These are phyloP conservation scores for Nemania sp. DNA, from an alignment of 2,329 filamentous ascomycete genomes.

Conservation along the genomic window DNA sequence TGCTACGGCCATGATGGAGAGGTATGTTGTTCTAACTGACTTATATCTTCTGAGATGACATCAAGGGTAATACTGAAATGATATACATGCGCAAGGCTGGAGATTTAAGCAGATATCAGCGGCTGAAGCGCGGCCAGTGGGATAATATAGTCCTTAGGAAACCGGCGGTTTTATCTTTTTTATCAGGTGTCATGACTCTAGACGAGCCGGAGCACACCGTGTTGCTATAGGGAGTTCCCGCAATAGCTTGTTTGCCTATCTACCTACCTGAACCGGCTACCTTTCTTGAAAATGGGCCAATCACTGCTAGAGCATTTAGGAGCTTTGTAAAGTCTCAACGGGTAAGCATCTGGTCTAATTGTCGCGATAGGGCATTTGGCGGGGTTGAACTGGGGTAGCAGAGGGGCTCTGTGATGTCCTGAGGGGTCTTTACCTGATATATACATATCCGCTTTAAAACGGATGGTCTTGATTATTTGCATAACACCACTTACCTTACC, in stretches of 20 bases:
- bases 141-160: slow-evolving; percentile 41
- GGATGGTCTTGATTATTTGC: neutral
- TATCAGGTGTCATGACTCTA: neutral
- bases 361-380: neutral
- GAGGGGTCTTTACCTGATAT: neutral
- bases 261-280: slow-evolving; percentile 29
- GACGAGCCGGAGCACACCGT: slow-evolving; percentile 42
- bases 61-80: neutral
- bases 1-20: slow-evolving; percentile 59
- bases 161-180: slow-evolving; percentile 46
- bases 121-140: slow-evolving; percentile 15
- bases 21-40: neutral
- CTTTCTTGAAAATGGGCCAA: slow-evolving; percentile 14
- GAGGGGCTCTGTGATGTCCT: too few species aligned
- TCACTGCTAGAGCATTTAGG: neutral
- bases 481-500: slow-evolving; percentile 4
- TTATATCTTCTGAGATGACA: neutral
- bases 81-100: slow-evolving; percentile 16
- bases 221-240: slow-evolving; percentile 40
- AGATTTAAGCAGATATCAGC: slow-evolving; percentile 8
- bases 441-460: neutral
- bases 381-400: neutral
- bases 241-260: neutral
- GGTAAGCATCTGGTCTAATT: neutral
- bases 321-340: neutral